Percentiles rank a stretch among this genome's conserved stretches.
Evolutionary conservation across 2,329 filamentous ascomycete genomes (phyloP).

Genomic region (Blumeriella jaapii): DNA sequence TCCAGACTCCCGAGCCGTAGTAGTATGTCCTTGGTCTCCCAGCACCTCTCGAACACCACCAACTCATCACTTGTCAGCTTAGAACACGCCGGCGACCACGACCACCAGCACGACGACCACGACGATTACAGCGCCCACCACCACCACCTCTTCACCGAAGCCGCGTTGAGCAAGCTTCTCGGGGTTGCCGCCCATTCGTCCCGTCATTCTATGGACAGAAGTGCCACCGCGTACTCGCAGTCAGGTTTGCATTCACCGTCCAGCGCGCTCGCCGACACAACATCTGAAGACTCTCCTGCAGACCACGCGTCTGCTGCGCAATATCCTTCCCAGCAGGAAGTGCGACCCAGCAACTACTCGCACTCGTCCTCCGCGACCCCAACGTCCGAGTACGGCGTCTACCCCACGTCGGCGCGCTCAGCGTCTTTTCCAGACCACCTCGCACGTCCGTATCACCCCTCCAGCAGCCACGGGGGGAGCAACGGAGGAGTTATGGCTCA

Average conservation of each 20-base stretch:
- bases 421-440: conserved; percentile 78
- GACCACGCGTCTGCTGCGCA: conserved; percentile 90
- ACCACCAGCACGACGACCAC: conserved; percentile 10
- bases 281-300: conserved; percentile 77
- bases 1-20: conserved; percentile 16
- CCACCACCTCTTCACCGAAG: conserved; percentile 18
- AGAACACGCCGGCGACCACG: conserved; percentile 2
- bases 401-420: conserved; percentile 66
- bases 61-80: background rate
- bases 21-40: conserved; percentile 29
- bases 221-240: conserved; percentile 69
- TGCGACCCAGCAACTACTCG: conserved; percentile 42
- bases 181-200: conserved; percentile 20
- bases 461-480: conserved; percentile 60
- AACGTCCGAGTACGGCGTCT: conserved; percentile 78
- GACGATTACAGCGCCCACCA: too few species aligned
- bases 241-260: conserved; percentile 75
- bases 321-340: conserved; percentile 75
- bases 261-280: conserved; percentile 52
- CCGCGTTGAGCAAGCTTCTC: conserved; percentile 24
- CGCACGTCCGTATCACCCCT: conserved; percentile 71
- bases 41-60: conserved; percentile 16
- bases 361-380: conserved; percentile 63
- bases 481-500: conserved; percentile 93
- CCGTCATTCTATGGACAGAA: conserved; percentile 43